Conservation (phyloP, 225 moss, liverwort and hornwort species). For the Bryum argenteum region DNA sequence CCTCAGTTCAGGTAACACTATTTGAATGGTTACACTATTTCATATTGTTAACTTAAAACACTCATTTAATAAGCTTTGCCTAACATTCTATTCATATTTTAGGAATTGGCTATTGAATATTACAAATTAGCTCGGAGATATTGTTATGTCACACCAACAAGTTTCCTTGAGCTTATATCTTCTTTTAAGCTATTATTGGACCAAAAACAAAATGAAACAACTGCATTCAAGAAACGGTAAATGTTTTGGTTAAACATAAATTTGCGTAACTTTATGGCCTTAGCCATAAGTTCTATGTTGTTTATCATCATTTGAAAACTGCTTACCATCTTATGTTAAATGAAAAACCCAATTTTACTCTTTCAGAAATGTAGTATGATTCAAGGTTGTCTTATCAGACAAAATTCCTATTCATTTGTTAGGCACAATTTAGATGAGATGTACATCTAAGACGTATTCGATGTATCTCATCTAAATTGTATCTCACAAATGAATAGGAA, state of each 20-base stretch:
- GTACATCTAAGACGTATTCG: too few species aligned
- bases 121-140: constrained; percentile 62
- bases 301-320: too few species aligned
- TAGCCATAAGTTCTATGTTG: background rate
- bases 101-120: constrained; percentile 80
- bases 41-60: background rate
- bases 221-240: constrained; percentile 69
- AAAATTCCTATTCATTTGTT: too few species aligned
- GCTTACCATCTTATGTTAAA: too few species aligned
- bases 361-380: too few species aligned
- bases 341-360: too few species aligned
- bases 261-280: too few species aligned
- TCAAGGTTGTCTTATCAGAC: too few species aligned
- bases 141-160: constrained; percentile 90
- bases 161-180: constrained; percentile 86
- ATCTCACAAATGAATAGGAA: too few species aligned
- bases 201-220: constrained; percentile 77
- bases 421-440: too few species aligned
- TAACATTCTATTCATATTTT: fast-evolving
- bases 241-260: background rate
- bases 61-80: background rate
- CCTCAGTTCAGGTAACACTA: constrained; percentile 68
- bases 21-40: background rate
- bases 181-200: constrained; percentile 73
- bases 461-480: too few species aligned